Evolutionary conservation across 2,329 filamentous ascomycete genomes (phyloP).

Genomic region (Pestalotiopsis fici): DNA sequence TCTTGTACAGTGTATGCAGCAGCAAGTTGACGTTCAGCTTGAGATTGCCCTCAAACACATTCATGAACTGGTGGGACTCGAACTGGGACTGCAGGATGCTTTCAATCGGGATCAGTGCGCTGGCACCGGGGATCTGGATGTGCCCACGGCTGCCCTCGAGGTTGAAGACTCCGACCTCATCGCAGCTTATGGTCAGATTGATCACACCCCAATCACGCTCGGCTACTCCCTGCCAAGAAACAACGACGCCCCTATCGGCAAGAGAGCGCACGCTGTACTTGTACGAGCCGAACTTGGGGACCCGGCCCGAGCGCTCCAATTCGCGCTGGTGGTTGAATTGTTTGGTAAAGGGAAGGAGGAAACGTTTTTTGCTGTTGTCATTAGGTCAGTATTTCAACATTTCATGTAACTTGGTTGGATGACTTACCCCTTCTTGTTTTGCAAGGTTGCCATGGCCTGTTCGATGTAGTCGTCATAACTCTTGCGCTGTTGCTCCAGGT

Average conservation of each 20-base stretch:
- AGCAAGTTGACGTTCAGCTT: conserved; percentile 95
- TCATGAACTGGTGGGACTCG: conserved; percentile 95
- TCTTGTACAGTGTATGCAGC: conserved; percentile 96
- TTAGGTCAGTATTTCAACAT: conserved; percentile 22
- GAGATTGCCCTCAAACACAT: conserved; percentile 82
- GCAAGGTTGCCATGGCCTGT: conserved; percentile 94
- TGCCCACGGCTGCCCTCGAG: conserved; percentile 88
- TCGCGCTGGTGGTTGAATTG: conserved; percentile 99
- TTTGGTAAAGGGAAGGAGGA: conserved; percentile 94
- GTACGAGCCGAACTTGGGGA: conserved; percentile 96
- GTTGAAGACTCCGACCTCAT: conserved; percentile 91
- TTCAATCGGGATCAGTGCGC: conserved; percentile 84
- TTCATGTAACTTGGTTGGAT: not conserved
- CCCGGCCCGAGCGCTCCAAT: conserved; percentile 85
- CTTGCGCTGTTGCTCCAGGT: conserved; percentile 93
- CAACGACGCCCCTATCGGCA: conserved; percentile 89
- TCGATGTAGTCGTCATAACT: conserved; percentile 99
- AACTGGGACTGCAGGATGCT: conserved; percentile 96
- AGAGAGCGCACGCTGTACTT: conserved; percentile 93
- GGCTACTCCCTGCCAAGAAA: conserved; percentile 83
- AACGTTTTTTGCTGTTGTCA: conserved; percentile 86
- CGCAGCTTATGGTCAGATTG: conserved; percentile 91
- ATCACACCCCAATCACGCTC: conserved; percentile 88
- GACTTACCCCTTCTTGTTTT: conserved; percentile 87
- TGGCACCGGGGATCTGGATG: conserved; percentile 95